Evolutionary conservation across 345 rosid genomes (phyloP).

Genomic region (Fremontodendron californicum): DNA sequence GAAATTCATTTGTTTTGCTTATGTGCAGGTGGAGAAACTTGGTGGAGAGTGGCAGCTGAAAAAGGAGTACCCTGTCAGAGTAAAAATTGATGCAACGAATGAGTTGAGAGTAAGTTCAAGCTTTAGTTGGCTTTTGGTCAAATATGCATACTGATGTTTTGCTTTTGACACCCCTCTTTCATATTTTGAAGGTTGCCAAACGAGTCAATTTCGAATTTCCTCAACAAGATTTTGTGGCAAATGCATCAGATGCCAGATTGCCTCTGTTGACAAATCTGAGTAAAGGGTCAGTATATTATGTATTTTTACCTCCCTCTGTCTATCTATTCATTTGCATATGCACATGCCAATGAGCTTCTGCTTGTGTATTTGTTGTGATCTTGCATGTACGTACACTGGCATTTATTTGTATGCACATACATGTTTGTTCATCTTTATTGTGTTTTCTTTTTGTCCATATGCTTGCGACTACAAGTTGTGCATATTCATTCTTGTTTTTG

Average conservation of each 20-base stretch:
- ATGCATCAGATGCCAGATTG: slow-evolving; percentile 36
- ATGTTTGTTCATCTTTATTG: not conserved
- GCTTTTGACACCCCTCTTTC: slow-evolving; percentile 14
- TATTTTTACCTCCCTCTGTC: not conserved
- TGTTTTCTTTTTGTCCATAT: not conserved
- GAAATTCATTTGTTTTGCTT: not conserved
- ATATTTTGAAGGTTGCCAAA: slow-evolving; percentile 45
- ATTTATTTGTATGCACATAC: not conserved
- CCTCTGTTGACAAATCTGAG: slow-evolving; percentile 29
- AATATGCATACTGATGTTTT: not conserved
- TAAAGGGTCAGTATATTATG: slow-evolving; percentile 48
- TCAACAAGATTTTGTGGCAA: slow-evolving; percentile 36
- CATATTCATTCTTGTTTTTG: not conserved
- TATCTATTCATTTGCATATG: not conserved
- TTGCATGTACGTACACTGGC: not conserved
- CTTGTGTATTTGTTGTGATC: not conserved
- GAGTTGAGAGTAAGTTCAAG: slow-evolving; percentile 45
- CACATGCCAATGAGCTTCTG: not conserved
- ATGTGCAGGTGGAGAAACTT: slow-evolving; percentile 42
- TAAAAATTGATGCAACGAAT: slow-evolving; percentile 28
- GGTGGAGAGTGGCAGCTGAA: slow-evolving; percentile 34
- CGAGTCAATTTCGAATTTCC: slow-evolving; percentile 32
- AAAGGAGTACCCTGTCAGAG: slow-evolving; percentile 28
- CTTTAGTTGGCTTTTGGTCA: slow-evolving; percentile 3
- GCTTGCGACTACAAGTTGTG: not conserved